Conservation (phyloP, 768 basidiomycete species). For the Tylopilus vinaceipallidus region DNA sequence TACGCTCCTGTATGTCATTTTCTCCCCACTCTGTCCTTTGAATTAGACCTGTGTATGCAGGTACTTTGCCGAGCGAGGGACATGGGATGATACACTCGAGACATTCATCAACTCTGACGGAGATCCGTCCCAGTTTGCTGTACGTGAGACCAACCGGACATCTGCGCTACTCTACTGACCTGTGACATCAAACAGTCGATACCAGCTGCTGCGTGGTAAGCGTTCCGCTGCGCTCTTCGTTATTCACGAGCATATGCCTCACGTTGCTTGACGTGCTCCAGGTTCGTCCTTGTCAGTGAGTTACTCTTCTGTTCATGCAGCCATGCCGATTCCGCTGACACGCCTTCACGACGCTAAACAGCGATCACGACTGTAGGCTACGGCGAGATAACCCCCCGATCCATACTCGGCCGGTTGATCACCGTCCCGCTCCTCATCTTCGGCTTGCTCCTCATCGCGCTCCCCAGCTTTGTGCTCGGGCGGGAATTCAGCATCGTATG, state of each 20-base stretch:
- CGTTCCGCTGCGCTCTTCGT: constrained; percentile 4
- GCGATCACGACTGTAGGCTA: constrained; percentile 91
- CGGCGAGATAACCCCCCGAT: constrained; percentile 88
- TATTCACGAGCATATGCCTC: neutral
- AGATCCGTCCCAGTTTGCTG: constrained; percentile 76
- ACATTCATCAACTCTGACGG: constrained; percentile 86
- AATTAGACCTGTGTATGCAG: constrained; percentile 31
- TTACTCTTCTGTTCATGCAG: constrained; percentile 15
- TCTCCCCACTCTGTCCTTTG: neutral
- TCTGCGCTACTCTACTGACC: neutral
- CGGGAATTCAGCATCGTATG: constrained; percentile 89
- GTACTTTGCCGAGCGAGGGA: constrained; percentile 88
- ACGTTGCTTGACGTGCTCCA: constrained; percentile 7
- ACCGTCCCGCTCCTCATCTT: constrained; percentile 86
- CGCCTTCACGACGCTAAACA: constrained; percentile 22
- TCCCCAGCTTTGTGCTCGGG: constrained; percentile 90
- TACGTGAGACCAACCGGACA: constrained; percentile 30
- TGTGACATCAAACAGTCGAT: constrained; percentile 45
- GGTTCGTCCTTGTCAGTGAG: constrained; percentile 80
- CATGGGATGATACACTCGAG: constrained; percentile 79
- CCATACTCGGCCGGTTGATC: constrained; percentile 81
- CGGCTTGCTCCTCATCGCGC: constrained; percentile 83
- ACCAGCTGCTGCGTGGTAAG: constrained; percentile 76
- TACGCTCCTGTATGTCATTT: constrained; percentile 62
- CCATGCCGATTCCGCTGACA: neutral